phyloP scores from a whole-genome alignment of 1,139 yeast genomes.

The Sugiyamaella neomexicana region DNA sequence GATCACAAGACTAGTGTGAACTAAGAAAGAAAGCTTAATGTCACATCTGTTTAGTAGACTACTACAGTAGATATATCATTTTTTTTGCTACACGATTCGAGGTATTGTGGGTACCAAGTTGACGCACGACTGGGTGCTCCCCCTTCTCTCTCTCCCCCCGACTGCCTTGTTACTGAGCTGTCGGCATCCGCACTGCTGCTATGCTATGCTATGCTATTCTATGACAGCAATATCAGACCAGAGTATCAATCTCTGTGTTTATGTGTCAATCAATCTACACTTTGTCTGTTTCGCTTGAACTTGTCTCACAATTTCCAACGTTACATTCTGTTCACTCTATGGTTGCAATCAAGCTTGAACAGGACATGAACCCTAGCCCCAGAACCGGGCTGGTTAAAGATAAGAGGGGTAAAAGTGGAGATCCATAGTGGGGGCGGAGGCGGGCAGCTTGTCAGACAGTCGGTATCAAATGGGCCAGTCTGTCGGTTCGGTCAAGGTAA shows the following conservation, averaged over 20 bases:
- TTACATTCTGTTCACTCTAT: slow-evolving; percentile 3
- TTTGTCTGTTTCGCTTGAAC: neutral
- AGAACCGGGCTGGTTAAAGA: neutral
- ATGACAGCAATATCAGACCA: too few relatives aligned
- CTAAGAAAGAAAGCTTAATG: neutral
- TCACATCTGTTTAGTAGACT: neutral
- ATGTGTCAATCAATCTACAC: too few relatives aligned
- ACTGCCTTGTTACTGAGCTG: neutral
- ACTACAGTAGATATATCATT: neutral
- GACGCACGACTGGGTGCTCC: too few relatives aligned
- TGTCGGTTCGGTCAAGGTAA: too few relatives aligned
- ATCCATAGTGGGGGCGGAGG: neutral
- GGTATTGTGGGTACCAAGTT: too few relatives aligned
- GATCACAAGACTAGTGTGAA: neutral
- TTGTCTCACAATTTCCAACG: neutral
- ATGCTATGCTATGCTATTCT: neutral
- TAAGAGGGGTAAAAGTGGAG: slow-evolving; percentile 2
- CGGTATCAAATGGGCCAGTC: too few relatives aligned
- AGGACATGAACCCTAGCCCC: slow-evolving; percentile 2
- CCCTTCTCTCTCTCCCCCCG: too few relatives aligned
- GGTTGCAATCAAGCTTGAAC: slow-evolving; percentile 2
- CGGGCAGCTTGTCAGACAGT: neutral
- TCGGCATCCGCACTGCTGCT: neutral
- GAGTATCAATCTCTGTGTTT: too few relatives aligned
- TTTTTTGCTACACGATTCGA: too few relatives aligned